A percentile compares a stretch with the other conserved stretches of the same genome.
These are phyloP conservation scores for Nemania sp. DNA, from an alignment of 2,329 filamentous ascomycete species.

Conservation along the genomic window DNA sequence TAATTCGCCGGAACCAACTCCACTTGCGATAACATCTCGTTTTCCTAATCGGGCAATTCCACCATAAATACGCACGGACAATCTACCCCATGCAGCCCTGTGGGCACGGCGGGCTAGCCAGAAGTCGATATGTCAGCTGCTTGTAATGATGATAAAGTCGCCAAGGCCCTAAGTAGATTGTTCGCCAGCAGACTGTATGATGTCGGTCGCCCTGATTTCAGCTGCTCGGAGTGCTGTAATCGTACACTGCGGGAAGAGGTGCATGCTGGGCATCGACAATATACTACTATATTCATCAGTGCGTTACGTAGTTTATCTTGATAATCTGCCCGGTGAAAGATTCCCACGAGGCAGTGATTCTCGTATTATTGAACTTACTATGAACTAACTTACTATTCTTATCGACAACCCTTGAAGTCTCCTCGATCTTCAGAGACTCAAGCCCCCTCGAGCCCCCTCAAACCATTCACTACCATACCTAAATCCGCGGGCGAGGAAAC, in stretches of 20 bases:
- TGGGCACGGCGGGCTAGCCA: constrained; percentile 10
- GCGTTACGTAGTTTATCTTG: background rate
- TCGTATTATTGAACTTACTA: background rate
- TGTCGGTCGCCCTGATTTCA: constrained; percentile 37
- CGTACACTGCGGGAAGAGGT: constrained; percentile 11
- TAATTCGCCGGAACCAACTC: constrained; percentile 6
- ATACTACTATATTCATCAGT: background rate
- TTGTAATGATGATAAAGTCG: constrained; percentile 38
- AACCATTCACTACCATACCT: background rate
- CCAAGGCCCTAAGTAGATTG: constrained; percentile 34
- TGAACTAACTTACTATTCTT: background rate
- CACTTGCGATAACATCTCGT: constrained; percentile 28
- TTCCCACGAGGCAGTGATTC: background rate
- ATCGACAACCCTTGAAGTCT: background rate
- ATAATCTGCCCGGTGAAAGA: background rate
- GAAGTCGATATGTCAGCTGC: constrained; percentile 33
- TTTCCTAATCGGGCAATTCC: constrained; percentile 33
- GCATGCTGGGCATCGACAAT: background rate
- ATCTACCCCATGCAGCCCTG: constrained; percentile 35
- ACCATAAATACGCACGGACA: constrained; percentile 17
- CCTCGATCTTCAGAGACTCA: background rate
- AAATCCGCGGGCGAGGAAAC: background rate
- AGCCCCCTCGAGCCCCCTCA: background rate
- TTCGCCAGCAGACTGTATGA: constrained; percentile 5
- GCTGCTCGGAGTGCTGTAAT: constrained; percentile 21